Evolutionary conservation across 2,329 filamentous ascomycete species (phyloP).

Genomic region (Pseudohalonectria lignicola): DNA sequence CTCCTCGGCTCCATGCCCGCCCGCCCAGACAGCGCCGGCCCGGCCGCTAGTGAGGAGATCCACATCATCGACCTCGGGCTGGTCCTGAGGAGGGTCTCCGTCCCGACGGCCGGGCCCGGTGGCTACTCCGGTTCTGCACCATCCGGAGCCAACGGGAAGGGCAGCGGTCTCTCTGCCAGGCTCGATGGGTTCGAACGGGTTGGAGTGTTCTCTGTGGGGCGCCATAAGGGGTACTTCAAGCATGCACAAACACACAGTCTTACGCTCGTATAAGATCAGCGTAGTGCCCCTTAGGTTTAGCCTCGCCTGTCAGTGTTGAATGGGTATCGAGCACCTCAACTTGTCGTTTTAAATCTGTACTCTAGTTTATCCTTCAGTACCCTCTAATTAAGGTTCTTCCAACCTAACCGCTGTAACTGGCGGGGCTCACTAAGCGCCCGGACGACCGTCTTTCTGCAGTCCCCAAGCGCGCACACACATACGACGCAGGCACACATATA

Average conservation of each 20-base stretch:
- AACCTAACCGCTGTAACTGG: no score
- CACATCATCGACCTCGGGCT: not conserved
- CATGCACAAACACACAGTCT: not conserved
- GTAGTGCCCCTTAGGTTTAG: no score
- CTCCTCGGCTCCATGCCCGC: not conserved
- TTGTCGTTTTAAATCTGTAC: no score
- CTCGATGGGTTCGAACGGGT: not conserved
- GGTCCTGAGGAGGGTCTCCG: not conserved
- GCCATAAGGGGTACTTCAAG: not conserved
- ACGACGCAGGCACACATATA: no score
- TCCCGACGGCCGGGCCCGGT: not conserved
- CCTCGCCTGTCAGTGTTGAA: no score
- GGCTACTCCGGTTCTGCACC: not conserved
- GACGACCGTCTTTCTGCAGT: no score
- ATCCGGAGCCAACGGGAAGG: not conserved
- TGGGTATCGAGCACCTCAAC: no score
- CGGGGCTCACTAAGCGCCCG: no score
- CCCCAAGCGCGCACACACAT: no score
- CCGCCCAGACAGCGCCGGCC: not conserved
- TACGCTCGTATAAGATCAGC: not conserved
- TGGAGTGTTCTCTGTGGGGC: slow-evolving; percentile 1
- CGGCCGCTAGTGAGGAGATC: not conserved
- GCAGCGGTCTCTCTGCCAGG: not conserved
- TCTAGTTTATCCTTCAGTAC: no score
- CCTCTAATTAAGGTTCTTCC: no score